Evolutionary conservation across 2,329 filamentous ascomycete species (phyloP), one percentile per base, ranked within the genome.

Genomic region (Diplocarpon rosae): DNA sequence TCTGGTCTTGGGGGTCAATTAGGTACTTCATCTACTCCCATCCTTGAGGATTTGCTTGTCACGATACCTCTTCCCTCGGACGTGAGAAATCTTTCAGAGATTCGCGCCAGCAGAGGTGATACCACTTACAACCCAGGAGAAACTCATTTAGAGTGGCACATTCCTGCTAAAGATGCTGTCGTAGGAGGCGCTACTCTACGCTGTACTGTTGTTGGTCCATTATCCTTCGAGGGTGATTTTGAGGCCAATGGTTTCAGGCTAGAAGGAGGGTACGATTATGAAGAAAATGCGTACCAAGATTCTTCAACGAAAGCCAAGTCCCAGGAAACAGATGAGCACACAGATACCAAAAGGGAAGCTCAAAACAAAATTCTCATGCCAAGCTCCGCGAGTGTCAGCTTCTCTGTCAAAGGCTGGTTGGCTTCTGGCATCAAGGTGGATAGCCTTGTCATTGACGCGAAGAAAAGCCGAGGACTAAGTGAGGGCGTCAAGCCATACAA

Each of bases 401-500:
- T 84, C 58, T 71, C 77, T 1, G 75, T 82, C 38, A 82, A 80
- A 62, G 79, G 79, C 4, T 83, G 79, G 76, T 59, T 83, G 55
- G 71, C 79, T 13, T 83, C 79, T 56, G 80, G 80, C 3, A 68
- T 83, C 39, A 81, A 73, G 61, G 72, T 83, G 27, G 79, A 83
- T 53, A 80, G 76, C 63, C 75, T 88, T 58, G 59, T 78, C 59
- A 63, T 87, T 55, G 72, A 88, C 61, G 70, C 77, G n/a, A 81
- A 85, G 62, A 88, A 82, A 66, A 94, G 86, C 63, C 76, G 82
- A 46, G 92, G 92, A 0, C 59, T 98, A 37, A 87, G 87, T 0
- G 87, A 94, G 53, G 79, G 84, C 2, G 79, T 96, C 32, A 93
- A 88, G 66, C 92, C 92, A 17, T 96, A 95, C 66, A 98, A 96